Evolutionary conservation across 2,329 filamentous ascomycete genomes (phyloP), one percentile per base, ranked within the genome.

Genomic region (Alternaria burnsii): DNA sequence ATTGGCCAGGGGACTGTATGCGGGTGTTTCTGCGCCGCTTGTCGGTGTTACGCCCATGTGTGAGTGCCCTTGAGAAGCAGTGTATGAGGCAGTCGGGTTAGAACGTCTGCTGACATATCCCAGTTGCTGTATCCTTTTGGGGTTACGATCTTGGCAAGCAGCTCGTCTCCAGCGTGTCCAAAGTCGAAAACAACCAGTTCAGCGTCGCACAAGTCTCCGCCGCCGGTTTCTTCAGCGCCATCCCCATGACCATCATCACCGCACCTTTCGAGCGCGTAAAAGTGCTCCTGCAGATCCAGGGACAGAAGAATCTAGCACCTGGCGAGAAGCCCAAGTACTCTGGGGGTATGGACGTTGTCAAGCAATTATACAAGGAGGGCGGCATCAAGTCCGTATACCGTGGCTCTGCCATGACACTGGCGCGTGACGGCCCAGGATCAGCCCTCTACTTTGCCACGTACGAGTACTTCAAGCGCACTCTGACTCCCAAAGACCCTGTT

Each of bases 41-140:
- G 91, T 97, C 10, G 95, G 95, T 55, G 95, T 99, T 16, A 99
- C 95, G 63, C 95, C 95, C 56, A 99, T 99, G 95, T 99, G 94
- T 97, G 87, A 82, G 94, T 88, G 40, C 18, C 54, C 32, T 41
- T 16, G 18, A 26, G 20, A 22, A 24, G 16, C 38, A 22, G 26
- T 20, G 4, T 8, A 41, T 22, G 22, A 1, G 36, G 28, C 43
- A 18, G 24, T 26, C 24, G 24, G 24, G 0, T 0, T 26, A 26
- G 24, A 26, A 10, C 28, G 12, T 22, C 2, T 7, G 32, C 67
- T 68, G 41, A 73, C 22, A 16, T 8, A 20, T 3, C 14, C 48
- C 62, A 88, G 86, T 89, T 72, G 88, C 88, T 52, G 87, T 90
- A 18, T 88, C 86, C 75, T 90, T 90, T 80, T 89, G 87, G 87